Evolutionary conservation across 768 basidiomycete genomes (phyloP), one percentile per base, ranked within the genome.

Genomic region (Mycena maculata): DNA sequence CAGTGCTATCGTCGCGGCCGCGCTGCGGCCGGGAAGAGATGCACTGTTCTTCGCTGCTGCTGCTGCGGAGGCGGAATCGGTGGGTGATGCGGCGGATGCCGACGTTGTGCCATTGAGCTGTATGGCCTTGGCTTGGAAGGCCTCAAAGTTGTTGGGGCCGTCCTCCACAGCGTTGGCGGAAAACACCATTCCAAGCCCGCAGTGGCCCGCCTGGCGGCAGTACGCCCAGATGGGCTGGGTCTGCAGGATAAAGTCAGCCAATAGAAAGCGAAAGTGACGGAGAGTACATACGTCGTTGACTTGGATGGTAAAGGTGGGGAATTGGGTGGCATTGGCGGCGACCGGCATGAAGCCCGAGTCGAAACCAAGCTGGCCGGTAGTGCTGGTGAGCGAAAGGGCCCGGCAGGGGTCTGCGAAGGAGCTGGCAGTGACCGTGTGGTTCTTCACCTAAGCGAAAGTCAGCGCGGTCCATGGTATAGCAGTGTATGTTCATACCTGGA

Each of bases 151-250:
- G 68, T 87, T 85, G 23, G 82, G 64, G n/a, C 86, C 82, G 2
- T 77, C 67, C 67, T 85, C 86, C 33, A 81, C 77, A 15, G 89
- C 83, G 74, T 89, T 91, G 65, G 80, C 80, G 25, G 85, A 75
- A 76, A 88, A 88, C 54, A 89, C 87, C 89, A 89, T 90, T 52
- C 88, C 88, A 47, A 77, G 73, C 0, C 81, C 82, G 72, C 88
- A 89, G 74, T 90, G 88, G 45, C 70, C 75, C 2, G 66, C 53
- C 70, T 88, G 87, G 2, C 77, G 77, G 73, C 88, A 88, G 77
- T 83, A 88, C 2, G 77, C 84, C 88, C 86, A 89, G 70, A 89
- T 81, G 3, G 87, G 88, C 18, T 76, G 73, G 16, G 85, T 85
- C 85, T 87, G 59, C 9, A 60, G 18, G 50, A 66, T 39, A 50